These are phyloP conservation scores for Scenedesmus sp. DNA, from an alignment of 163 green algal species.

Conservation along the genomic window DNA sequence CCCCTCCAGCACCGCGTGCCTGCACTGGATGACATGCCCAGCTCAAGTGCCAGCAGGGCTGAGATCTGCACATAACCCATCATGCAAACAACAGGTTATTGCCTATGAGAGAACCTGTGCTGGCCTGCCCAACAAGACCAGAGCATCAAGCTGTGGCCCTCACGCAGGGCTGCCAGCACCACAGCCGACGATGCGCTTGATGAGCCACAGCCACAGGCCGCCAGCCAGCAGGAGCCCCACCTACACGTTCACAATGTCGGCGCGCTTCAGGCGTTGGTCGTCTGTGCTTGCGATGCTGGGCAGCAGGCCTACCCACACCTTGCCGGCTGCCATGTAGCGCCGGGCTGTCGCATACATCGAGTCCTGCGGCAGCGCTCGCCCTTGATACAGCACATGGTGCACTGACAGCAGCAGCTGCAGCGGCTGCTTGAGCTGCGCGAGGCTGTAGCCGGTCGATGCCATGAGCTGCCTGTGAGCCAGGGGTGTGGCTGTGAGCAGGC, in stretches of 20 bases:
- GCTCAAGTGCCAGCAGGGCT: too few species aligned
- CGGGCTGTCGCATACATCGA: constrained; percentile 32
- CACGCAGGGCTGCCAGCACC: too few species aligned
- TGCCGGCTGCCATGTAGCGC: background rate
- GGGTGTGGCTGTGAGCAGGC: background rate
- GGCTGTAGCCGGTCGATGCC: constrained; percentile 18
- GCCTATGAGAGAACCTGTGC: too few species aligned
- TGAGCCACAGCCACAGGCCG: too few species aligned
- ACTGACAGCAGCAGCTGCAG: constrained; percentile 43
- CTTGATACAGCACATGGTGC: constrained; percentile 47
- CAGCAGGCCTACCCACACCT: background rate
- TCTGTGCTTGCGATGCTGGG: background rate
- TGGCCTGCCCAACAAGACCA: too few species aligned
- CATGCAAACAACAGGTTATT: too few species aligned
- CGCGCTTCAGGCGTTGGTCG: constrained; percentile 17
- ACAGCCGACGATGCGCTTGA: too few species aligned
- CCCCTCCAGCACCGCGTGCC: too few species aligned
- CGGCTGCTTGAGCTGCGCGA: background rate
- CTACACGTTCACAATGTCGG: background rate
- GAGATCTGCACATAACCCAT: too few species aligned
- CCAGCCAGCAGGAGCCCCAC: background rate
- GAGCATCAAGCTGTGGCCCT: too few species aligned
- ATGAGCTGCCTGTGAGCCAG: constrained; percentile 10
- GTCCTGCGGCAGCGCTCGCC: background rate
- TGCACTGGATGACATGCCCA: too few species aligned